Evolutionary conservation across 73 alveolate genomes (phyloP).

Genomic region (Chromera velia): DNA sequence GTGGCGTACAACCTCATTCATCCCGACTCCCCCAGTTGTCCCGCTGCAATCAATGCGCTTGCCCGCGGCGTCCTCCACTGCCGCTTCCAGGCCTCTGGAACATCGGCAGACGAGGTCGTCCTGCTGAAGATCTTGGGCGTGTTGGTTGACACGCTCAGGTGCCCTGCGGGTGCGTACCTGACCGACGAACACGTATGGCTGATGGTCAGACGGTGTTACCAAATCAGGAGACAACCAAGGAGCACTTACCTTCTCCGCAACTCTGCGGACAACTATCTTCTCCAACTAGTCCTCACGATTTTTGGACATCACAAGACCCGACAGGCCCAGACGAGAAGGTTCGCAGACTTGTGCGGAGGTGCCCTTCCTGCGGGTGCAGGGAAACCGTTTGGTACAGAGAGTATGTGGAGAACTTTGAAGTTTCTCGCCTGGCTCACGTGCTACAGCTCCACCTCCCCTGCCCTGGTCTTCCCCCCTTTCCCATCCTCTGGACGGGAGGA

Average conservation of each 20-base stretch:
- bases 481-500: too few relatives aligned
- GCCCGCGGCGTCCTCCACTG: slow-evolving; percentile 44
- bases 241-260: slow-evolving; percentile 28
- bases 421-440: slow-evolving; percentile 39
- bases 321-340: too few relatives aligned
- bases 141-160: slow-evolving; percentile 35
- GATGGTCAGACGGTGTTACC: slow-evolving; percentile 7
- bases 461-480: too few relatives aligned
- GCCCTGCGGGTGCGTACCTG: slow-evolving; percentile 39
- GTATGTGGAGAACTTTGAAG: slow-evolving; percentile 24
- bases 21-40: slow-evolving; percentile 27
- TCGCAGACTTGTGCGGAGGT: too few relatives aligned
- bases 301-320: slow-evolving; percentile 31
- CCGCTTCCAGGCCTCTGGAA: slow-evolving; percentile 9
- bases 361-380: too few relatives aligned
- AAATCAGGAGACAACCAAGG: slow-evolving; percentile 18
- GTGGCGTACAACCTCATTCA: slow-evolving; percentile 35
- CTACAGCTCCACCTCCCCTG: slow-evolving; percentile 13
- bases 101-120: background rate
- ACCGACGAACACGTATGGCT: slow-evolving; percentile 33
- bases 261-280: background rate
- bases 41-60: slow-evolving; percentile 34
- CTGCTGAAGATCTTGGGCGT: slow-evolving; percentile 21
- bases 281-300: slow-evolving; percentile 24
- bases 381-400: slow-evolving; percentile 31